Evolutionary conservation across 495 filamentous ascomycete genomes (phyloP).

Genomic region (Penicillium robsamsonii): DNA sequence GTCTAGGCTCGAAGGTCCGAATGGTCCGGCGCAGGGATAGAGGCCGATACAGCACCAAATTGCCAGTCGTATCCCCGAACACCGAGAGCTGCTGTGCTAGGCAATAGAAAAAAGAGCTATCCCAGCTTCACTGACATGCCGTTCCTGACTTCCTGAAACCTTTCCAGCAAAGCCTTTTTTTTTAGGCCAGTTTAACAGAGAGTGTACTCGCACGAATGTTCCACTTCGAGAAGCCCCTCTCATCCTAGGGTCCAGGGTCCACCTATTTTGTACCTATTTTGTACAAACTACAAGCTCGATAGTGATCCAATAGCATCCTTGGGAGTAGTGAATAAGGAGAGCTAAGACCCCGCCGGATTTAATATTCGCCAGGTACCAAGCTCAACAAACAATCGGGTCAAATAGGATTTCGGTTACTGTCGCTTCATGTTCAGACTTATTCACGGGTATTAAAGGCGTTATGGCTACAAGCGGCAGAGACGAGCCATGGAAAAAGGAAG

Average conservation of each 20-base stretch:
- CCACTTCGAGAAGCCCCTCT: background rate
- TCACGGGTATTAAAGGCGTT: background rate
- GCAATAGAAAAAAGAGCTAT: background rate
- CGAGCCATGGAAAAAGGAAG: background rate
- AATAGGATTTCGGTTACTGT: background rate
- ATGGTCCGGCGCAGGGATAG: conserved; percentile 5
- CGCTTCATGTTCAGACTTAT: background rate
- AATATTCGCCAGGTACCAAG: conserved; percentile 5
- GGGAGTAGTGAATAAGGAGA: too few relatives aligned
- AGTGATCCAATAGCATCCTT: background rate
- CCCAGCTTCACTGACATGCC: background rate
- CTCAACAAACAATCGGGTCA: conserved; percentile 1
- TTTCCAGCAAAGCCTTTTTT: background rate
- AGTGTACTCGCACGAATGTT: background rate
- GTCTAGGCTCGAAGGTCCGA: conserved; percentile 2
- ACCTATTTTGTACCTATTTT: background rate
- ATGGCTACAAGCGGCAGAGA: background rate
- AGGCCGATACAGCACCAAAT: background rate
- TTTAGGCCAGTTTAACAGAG: background rate
- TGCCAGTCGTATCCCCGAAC: background rate
- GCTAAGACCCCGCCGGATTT: conserved; percentile 1
- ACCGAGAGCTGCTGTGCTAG: background rate
- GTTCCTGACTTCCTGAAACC: background rate
- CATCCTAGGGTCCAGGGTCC: conserved; percentile 6
- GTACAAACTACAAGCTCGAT: background rate